Percentiles rank a stretch among this genome's conserved stretches.
Conservation (phyloP, 2,329 filamentous ascomycete species). For the Clarireedia paspali region DNA sequence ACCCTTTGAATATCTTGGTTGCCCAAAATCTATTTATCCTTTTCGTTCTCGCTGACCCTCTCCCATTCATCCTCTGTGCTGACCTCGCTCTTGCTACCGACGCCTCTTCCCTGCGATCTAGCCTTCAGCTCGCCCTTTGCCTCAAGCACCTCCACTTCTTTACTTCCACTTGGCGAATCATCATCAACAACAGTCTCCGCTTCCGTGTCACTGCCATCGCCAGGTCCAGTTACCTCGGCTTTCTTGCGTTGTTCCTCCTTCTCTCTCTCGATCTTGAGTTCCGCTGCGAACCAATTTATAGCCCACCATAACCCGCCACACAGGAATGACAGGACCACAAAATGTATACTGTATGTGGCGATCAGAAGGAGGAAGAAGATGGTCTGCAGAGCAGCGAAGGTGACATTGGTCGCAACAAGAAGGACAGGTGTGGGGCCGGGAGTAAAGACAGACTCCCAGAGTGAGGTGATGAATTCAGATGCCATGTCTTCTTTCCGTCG, state of each 20-base stretch:
- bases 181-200: constrained; percentile 45
- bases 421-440: constrained; percentile 84
- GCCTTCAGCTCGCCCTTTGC: constrained; percentile 23
- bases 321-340: constrained; percentile 71
- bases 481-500: neutral
- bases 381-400: constrained; percentile 78
- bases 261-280: constrained; percentile 42
- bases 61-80: constrained; percentile 98
- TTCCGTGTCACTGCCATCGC: constrained; percentile 35
- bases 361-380: constrained; percentile 69
- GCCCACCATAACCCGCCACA: constrained; percentile 81
- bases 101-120: constrained; percentile 23
- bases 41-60: constrained; percentile 73
- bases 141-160: constrained; percentile 24
- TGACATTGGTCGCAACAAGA: constrained; percentile 80
- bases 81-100: constrained; percentile 44
- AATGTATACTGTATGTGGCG: constrained; percentile 83
- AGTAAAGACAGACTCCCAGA: constrained; percentile 91
- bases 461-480: constrained; percentile 55
- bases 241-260: constrained; percentile 22
- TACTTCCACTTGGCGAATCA: constrained; percentile 19
- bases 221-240: constrained; percentile 17
- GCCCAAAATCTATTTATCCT: constrained; percentile 37
- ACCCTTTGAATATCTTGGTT: neutral
- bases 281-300: constrained; percentile 93